These are phyloP conservation scores for Haplosporangium sp. DNA, from an alignment of 371 early-diverging fungal species.

Conservation along the genomic window DNA sequence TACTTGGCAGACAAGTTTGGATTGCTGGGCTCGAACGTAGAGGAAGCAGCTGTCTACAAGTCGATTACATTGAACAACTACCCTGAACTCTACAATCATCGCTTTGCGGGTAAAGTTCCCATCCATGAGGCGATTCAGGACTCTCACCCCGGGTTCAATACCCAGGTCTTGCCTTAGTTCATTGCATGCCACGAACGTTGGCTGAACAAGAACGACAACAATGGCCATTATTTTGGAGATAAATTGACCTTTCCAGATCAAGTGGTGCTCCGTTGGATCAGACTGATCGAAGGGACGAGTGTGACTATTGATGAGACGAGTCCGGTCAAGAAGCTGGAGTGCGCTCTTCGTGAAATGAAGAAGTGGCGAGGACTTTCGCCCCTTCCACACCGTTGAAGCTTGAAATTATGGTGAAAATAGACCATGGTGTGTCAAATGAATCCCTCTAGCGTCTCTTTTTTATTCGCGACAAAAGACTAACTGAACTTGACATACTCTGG, in stretches of 20 bases:
- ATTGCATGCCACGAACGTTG: conserved; percentile 25
- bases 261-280: conserved; percentile 27
- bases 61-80: conserved; percentile 42
- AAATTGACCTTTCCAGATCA: conserved; percentile 28
- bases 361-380: conserved; percentile 36
- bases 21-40: conserved; percentile 20
- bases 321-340: conserved; percentile 21
- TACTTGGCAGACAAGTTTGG: conserved; percentile 48
- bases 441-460: too few relatives aligned
- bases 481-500: too few relatives aligned
- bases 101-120: conserved; percentile 15
- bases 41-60: conserved; percentile 21
- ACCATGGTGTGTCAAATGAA: not conserved
- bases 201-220: conserved; percentile 45
- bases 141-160: conserved; percentile 16
- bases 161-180: conserved; percentile 27
- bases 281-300: conserved; percentile 18
- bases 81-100: conserved; percentile 22
- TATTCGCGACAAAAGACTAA: too few relatives aligned
- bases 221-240: conserved; percentile 44
- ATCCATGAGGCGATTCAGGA: conserved; percentile 20
- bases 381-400: conserved; percentile 14
- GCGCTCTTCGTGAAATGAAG: conserved; percentile 8
- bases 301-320: conserved; percentile 15
- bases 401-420: not conserved